These are phyloP conservation scores for Serendipita sp. DNA, from an alignment of 768 basidiomycete genomes.

Conservation along the genomic window DNA sequence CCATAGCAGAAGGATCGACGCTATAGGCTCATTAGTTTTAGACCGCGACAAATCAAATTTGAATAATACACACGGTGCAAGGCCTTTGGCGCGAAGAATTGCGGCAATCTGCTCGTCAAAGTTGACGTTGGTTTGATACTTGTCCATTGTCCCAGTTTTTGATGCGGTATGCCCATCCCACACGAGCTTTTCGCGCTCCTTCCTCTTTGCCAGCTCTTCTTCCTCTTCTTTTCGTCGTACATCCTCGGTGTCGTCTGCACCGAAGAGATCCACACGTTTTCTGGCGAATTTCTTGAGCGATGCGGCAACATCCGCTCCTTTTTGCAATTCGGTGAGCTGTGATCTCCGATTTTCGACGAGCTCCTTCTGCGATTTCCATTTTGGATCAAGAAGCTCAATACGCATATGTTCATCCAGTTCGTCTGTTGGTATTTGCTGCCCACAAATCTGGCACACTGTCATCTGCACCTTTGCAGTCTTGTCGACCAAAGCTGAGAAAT, in stretches of 20 bases:
- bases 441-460: constrained; percentile 83
- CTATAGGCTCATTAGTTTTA: neutral
- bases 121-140: constrained; percentile 84
- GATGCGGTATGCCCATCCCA: constrained; percentile 99
- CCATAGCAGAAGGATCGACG: constrained; percentile 12
- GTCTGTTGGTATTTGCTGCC: constrained; percentile 91
- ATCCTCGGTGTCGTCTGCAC: constrained; percentile 85
- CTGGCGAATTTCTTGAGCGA: constrained; percentile 86
- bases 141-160: constrained; percentile 80
- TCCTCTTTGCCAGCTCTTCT: constrained; percentile 60
- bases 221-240: constrained; percentile 75
- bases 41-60: constrained; percentile 1
- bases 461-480: constrained; percentile 52
- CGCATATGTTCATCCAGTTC: constrained; percentile 96
- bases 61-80: constrained; percentile 51
- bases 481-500: constrained; percentile 36
- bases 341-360: constrained; percentile 77
- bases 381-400: constrained; percentile 91
- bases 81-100: constrained; percentile 83
- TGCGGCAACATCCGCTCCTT: constrained; percentile 84
- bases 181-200: constrained; percentile 85
- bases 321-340: constrained; percentile 71
- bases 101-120: constrained; percentile 97
- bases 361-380: constrained; percentile 94
- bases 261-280: constrained; percentile 95